Base-by-base conservation (phyloP, 371 early-diverging fungal genomes). In the Zychaea mexicana region DNA sequence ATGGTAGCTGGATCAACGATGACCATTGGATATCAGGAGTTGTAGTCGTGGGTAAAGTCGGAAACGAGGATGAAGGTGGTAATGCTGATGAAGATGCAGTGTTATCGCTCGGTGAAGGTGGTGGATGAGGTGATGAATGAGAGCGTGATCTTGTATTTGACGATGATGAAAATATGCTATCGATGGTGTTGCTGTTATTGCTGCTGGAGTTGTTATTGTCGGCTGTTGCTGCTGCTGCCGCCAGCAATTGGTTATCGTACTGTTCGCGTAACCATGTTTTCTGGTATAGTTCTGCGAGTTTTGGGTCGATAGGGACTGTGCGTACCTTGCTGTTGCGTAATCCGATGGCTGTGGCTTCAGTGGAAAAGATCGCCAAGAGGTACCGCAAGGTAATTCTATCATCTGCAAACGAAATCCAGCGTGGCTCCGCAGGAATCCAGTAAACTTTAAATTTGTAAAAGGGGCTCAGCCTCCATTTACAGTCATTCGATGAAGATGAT, bases 391-490 rank as follows among this genome's bases (percentile, higher is more conserved):
- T 73, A 27, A 64, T 58, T 2, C 82, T 61, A 57, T 81, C 82
- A 30, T 81, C 82, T 15, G 82, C 82, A 70, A 81, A 78, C 0
- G 79, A 66, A 36, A 81, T 64, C 10, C 58, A 58, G 6, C 61
- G 68, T 22, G 82, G 70, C 54, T 78, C 77, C 0, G 69, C 55
- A 2, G 82, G 82, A 8, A 81, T 73, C 82, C 82, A 81, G 56
- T 74, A 81, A 0, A 65, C 75, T 32, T 77, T 76, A 57, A 77
- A 62, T 9, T 72, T 53, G 27, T 59, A 65, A 62, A 77, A 76
- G 1, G 71, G 72, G 15, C 65, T 52, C 28, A 66, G 30, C 0
- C 66, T 64, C 5, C 62, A 12, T 46, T n/a, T 62, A 3, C 6
- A 17, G 42, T 12, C n/a, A 30, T 70, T 42, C 42, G 8, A 8